phyloP scores from a whole-genome alignment of 2,329 filamentous ascomycete genomes.

The Tolypocladium album region DNA sequence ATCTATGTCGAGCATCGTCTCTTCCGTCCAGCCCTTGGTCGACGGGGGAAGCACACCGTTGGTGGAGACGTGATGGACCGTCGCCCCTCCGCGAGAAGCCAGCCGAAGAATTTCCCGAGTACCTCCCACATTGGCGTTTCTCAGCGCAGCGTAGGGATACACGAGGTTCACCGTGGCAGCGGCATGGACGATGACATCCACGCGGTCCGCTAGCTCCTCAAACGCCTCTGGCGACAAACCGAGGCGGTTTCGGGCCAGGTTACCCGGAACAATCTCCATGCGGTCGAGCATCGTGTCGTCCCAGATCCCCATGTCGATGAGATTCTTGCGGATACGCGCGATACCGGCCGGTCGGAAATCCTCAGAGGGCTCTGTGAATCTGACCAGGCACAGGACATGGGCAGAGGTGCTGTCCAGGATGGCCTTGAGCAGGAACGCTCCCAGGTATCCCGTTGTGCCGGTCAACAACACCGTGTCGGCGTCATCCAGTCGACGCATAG shows the following conservation, averaged over 20 bases:
- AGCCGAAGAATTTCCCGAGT: slow-evolving; percentile 65
- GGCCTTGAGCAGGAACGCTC: slow-evolving; percentile 61
- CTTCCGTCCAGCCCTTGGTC: slow-evolving; percentile 59
- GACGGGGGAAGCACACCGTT: slow-evolving; percentile 70
- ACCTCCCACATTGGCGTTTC: slow-evolving; percentile 68
- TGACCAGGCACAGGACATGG: slow-evolving; percentile 61
- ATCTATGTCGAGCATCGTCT: slow-evolving; percentile 53
- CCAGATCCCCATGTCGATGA: slow-evolving; percentile 72
- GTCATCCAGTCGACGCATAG: slow-evolving; percentile 48
- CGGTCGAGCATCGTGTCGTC: slow-evolving; percentile 67
- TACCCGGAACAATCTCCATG: slow-evolving; percentile 64
- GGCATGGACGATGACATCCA: slow-evolving; percentile 68
- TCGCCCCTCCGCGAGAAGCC: slow-evolving; percentile 55
- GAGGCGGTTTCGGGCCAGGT: slow-evolving; percentile 56
- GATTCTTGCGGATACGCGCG: slow-evolving; percentile 61
- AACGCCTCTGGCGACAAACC: slow-evolving; percentile 58
- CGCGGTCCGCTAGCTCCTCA: slow-evolving; percentile 49
- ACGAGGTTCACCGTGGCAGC: slow-evolving; percentile 72
- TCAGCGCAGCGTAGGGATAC: slow-evolving; percentile 68
- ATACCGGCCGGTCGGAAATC: slow-evolving; percentile 57
- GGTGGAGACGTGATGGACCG: slow-evolving; percentile 69
- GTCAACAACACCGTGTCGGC: slow-evolving; percentile 62
- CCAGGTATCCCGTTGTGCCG: slow-evolving; percentile 66
- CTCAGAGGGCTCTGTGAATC: slow-evolving; percentile 56
- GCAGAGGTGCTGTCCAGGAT: slow-evolving; percentile 59